These are phyloP conservation scores for Lachancea cidri DNA, from an alignment of 805 yeast genomes.

Conservation along the genomic window DNA sequence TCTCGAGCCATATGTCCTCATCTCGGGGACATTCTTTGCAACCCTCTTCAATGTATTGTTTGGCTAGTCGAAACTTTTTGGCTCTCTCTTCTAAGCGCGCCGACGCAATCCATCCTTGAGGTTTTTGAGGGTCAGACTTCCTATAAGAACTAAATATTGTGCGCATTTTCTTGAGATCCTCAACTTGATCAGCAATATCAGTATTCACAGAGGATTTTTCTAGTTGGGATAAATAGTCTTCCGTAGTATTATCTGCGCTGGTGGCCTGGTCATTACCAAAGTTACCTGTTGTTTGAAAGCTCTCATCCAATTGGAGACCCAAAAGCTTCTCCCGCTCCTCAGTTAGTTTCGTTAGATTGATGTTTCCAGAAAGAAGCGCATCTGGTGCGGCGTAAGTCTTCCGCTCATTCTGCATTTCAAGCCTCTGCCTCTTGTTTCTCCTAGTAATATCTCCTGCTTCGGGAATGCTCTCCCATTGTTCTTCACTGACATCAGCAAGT, in stretches of 20 bases:
- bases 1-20: conserved; percentile 82
- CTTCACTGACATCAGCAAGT: conserved; percentile 51
- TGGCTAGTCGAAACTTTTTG: conserved; percentile 51
- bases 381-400: conserved; percentile 85
- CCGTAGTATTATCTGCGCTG: conserved; percentile 28
- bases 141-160: conserved; percentile 61
- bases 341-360: conserved; percentile 48
- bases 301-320: conserved; percentile 47
- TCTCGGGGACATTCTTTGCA: conserved; percentile 59
- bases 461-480: conserved; percentile 79
- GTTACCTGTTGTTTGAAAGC: conserved; percentile 13
- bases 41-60: conserved; percentile 63
- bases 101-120: conserved; percentile 82
- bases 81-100: conserved; percentile 73
- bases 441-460: conserved; percentile 86
- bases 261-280: conserved; percentile 11
- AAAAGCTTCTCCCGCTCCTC: conserved; percentile 60
- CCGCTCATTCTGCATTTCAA: conserved; percentile 54
- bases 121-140: conserved; percentile 63
- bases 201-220: conserved; percentile 12
- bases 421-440: conserved; percentile 65
- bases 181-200: conserved; percentile 32
- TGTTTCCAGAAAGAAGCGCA: conserved; percentile 42
- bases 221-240: conserved; percentile 41
- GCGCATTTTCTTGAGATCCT: conserved; percentile 57